Percentiles rank a stretch among this genome's conserved stretches.
Evolutionary conservation across 73 alveolate genomes (phyloP).

Genomic region (Paraurostyla sp.): DNA sequence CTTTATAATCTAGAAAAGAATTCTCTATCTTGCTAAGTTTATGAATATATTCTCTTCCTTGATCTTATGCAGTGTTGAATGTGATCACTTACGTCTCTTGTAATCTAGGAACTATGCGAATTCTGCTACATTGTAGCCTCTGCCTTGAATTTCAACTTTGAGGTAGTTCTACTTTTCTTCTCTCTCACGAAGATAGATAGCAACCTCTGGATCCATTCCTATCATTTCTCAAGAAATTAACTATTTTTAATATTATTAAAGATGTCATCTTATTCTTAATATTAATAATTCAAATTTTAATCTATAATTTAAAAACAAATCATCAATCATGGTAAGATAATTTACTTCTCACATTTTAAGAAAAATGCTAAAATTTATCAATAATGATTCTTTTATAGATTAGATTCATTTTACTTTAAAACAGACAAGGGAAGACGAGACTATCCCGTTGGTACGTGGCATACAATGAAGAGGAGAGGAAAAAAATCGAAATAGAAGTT

Average conservation of each 20-base stretch:
- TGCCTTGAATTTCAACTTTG: conserved; percentile 1
- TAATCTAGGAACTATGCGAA: conserved; percentile 44
- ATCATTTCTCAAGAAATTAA: neutral
- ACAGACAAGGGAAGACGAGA: conserved; percentile 98
- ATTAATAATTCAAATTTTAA: neutral
- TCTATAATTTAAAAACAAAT: neutral
- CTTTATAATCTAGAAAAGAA: no score
- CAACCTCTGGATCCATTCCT: conserved; percentile 49
- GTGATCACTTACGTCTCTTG: conserved; percentile 60
- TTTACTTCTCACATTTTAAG: neutral
- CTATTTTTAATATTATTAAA: neutral
- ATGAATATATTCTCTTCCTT: neutral
- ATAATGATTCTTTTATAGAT: conserved; percentile 70
- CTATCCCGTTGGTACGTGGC: conserved; percentile 96
- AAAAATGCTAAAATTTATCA: neutral
- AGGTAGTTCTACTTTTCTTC: conserved; percentile 31
- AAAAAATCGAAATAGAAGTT: conserved; percentile 87
- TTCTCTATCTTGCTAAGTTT: neutral
- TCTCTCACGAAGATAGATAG: neutral
- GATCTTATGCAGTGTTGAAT: neutral
- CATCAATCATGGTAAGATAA: neutral
- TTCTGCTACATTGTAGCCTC: conserved; percentile 6
- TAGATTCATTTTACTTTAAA: conserved; percentile 95
- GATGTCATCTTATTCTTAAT: neutral
- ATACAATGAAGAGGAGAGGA: conserved; percentile 81